Evolutionary conservation across 2,329 filamentous ascomycete species (phyloP).

Genomic region (Fusarium verticillioides): DNA sequence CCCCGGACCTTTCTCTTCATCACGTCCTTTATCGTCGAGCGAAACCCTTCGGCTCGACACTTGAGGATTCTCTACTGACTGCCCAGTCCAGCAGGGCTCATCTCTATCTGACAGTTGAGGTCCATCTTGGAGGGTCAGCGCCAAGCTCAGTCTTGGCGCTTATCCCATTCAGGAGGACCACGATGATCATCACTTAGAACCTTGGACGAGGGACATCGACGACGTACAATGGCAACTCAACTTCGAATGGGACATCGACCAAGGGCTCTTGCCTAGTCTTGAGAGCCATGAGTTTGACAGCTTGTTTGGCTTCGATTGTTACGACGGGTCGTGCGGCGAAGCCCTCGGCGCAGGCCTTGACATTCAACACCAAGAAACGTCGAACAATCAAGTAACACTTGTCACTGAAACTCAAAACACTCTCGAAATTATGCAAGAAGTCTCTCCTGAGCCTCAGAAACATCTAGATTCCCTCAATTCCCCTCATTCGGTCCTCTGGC

Average conservation of each 20-base stretch:
- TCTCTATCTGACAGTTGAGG: background rate
- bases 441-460: accelerated
- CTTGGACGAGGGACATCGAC: background rate
- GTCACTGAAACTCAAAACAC: accelerated
- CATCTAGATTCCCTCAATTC: accelerated
- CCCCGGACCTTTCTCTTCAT: background rate
- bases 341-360: background rate
- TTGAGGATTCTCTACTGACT: accelerated
- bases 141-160: background rate
- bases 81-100: background rate
- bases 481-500: background rate
- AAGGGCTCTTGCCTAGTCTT: accelerated
- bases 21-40: background rate
- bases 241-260: accelerated
- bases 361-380: background rate
- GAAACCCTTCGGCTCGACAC: no score
- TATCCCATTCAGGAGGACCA: background rate
- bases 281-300: background rate
- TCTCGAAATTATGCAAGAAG: no score
- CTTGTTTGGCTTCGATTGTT: background rate
- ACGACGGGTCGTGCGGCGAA: accelerated
- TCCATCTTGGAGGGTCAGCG: background rate
- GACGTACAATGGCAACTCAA: background rate
- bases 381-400: background rate
- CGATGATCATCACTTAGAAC: background rate